These are phyloP conservation scores for Alloteropsis semialata DNA, from an alignment of 176 grass and related monocot species.

Conservation along the genomic window DNA sequence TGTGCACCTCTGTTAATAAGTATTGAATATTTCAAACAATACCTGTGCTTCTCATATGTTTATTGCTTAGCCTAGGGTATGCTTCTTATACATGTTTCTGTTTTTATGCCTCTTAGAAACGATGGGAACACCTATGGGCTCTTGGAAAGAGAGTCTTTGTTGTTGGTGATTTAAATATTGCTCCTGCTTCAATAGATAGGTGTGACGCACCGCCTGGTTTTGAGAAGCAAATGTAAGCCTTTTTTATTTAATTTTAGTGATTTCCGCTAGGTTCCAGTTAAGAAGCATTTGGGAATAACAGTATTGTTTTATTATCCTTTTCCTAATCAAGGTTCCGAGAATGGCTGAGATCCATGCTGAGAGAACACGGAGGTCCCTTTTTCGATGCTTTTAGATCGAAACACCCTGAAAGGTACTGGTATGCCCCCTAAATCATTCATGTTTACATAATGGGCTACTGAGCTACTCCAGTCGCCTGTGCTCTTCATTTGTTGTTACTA, in stretches of 20 bases:
- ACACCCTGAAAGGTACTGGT: constrained; percentile 71
- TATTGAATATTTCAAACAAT: background rate
- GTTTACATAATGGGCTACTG: background rate
- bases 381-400: constrained; percentile 93
- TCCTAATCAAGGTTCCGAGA: constrained; percentile 57
- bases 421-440: constrained; percentile 8
- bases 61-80: background rate
- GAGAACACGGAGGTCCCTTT: constrained; percentile 71
- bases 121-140: constrained; percentile 68
- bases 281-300: background rate
- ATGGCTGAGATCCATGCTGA: constrained; percentile 91
- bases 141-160: constrained; percentile 84
- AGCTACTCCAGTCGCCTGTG: background rate
- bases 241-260: background rate
- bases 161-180: constrained; percentile 98
- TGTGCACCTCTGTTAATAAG: constrained; percentile 10
- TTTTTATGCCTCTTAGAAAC: constrained; percentile 65
- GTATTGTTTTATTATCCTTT: constrained; percentile 13
- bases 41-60: background rate
- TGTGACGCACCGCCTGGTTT: constrained; percentile 79
- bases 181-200: constrained; percentile 86
- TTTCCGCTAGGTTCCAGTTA: background rate
- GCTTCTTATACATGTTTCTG: constrained; percentile 13
- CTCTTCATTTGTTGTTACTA: constrained; percentile 3
- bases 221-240: constrained; percentile 86